Evolutionary conservation across 331 rosid species (phyloP).

Genomic region (Rosa hybrid): DNA sequence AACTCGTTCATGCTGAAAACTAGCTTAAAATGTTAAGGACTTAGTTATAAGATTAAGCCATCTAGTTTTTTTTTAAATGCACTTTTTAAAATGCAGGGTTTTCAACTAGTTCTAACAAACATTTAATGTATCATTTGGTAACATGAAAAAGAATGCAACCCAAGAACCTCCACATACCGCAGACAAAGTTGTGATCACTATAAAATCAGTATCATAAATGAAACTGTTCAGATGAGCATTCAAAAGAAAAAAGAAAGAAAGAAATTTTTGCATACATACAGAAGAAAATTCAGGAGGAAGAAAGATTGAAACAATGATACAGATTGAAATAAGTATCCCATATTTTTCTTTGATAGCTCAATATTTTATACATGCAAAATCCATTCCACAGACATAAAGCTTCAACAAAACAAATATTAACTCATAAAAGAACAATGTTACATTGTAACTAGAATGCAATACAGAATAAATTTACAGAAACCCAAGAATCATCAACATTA

Average conservation of each 20-base stretch:
- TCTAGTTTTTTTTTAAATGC: neutral
- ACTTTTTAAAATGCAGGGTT: neutral
- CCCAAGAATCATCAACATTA: neutral
- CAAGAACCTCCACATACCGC: conserved; percentile 6
- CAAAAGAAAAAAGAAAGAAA: neutral
- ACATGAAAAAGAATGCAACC: conserved; percentile 18
- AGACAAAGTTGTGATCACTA: neutral
- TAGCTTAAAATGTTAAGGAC: neutral
- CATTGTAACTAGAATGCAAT: neutral
- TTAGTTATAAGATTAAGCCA: neutral
- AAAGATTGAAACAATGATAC: neutral
- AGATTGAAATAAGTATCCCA: neutral
- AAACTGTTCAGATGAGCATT: neutral
- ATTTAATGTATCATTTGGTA: neutral
- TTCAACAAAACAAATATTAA: neutral
- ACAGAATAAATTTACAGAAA: neutral
- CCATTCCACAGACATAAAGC: neutral
- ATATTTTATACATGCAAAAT: neutral
- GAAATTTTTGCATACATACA: neutral
- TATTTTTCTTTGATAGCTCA: neutral
- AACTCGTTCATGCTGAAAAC: neutral
- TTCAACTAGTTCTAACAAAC: neutral
- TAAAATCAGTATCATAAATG: neutral
- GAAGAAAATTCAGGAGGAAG: neutral
- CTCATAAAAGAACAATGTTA: neutral